Evolutionary conservation across 345 rosid genomes (phyloP).

Genomic region (Populus euphratica): DNA sequence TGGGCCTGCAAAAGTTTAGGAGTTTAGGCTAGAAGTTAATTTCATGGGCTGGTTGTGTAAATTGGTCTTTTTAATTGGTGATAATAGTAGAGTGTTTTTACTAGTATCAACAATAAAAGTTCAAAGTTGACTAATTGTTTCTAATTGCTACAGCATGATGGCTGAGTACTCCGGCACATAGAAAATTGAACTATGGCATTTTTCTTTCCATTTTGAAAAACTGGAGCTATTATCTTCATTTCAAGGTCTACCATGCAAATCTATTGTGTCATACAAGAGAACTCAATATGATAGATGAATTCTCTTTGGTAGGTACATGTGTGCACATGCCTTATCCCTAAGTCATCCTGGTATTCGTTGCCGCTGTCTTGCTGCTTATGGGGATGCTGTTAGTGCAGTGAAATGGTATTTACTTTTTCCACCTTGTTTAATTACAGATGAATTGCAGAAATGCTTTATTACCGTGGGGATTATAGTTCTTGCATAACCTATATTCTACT

Average conservation of each 20-base stretch:
- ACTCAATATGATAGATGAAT: background rate
- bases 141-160: background rate
- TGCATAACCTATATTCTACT: constrained; percentile 9
- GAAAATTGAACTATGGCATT: background rate
- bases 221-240: background rate
- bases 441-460: background rate
- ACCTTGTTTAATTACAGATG: background rate
- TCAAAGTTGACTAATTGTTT: background rate
- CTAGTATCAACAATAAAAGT: background rate
- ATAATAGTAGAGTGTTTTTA: background rate
- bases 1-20: background rate
- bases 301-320: constrained; percentile 70
- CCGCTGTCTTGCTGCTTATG: constrained; percentile 95
- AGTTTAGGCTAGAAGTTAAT: background rate
- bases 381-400: constrained; percentile 97
- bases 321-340: constrained; percentile 91
- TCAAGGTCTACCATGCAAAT: background rate
- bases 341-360: constrained; percentile 98
- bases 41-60: too few relatives aligned
- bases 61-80: background rate
- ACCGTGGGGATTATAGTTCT: background rate
- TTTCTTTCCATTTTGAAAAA: background rate
- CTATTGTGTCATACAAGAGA: background rate
- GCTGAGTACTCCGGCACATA: background rate
- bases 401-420: constrained; percentile 58